Base-by-base conservation (phyloP, 148 eudicot genomes). In the Tetragonia tetragonoides region DNA sequence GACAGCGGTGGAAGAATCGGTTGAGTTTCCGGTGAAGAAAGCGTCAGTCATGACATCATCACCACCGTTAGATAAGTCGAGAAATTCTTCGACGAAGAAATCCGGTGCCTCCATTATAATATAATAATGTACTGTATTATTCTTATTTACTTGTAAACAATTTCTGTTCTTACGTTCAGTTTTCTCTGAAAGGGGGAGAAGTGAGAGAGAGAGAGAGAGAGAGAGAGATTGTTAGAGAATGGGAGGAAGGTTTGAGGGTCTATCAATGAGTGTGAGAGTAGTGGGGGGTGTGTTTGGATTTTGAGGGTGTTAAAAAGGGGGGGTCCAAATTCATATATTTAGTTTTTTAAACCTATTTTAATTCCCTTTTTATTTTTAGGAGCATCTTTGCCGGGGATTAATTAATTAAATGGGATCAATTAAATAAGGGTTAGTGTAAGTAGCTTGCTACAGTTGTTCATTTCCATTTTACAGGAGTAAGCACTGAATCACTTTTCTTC, bases 51-150 rank as follows among this genome's bases (percentile, higher is more conserved):
- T 84, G 46, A 85, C 73, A 2, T 89, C 96, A 17, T 92, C 97
- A n/a, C 90, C 97, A 21, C 90, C 97, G 24, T 87, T 88, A 34
- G 98, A 77, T 60, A 95, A 85, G 80, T 89, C 91, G 14, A 95
- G 87, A 41, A 92, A 81, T 79, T 89, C 97, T 70, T 92, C 98
- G 14, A 85, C 85, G 71, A 82, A 80, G 68, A 83, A 85, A 77
- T 88, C 89, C 10, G 90, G 74, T 3, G 84, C 84, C 77, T 87
- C 91, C 93, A 90, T 90, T 66, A 51, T 53, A 1, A 4, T 3
- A 0, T 24, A 16, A 51, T 53, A 1, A 4, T 3, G 1, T 24
- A 16, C 51, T 6, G 6, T n/a, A n/a, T n/a, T n/a, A n/a, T n/a
- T n/a, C n/a, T n/a, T n/a, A n/a, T n/a, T n/a, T n/a, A n/a, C n/a